phyloP scores from a whole-genome alignment of 148 eudicot genomes.

The Rhododendron williamsianum region DNA sequence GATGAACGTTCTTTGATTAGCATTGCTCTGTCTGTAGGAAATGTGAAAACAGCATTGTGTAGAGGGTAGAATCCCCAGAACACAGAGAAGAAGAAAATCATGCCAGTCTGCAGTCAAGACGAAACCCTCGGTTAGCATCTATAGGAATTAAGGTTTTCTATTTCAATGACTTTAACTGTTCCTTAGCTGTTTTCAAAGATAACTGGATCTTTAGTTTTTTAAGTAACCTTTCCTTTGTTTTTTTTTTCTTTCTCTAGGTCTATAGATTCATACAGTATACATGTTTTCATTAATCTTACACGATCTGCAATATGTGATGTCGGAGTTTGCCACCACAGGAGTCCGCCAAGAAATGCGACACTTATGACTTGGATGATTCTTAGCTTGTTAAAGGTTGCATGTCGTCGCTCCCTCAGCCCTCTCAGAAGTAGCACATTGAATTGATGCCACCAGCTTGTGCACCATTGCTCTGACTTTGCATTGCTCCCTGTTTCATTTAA shows the following conservation, averaged over 20 bases:
- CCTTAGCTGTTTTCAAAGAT: neutral
- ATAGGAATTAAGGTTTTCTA: neutral
- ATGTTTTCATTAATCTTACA: slow-evolving; percentile 35
- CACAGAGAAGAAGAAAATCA: slow-evolving; percentile 90
- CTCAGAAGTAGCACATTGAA: slow-evolving; percentile 75
- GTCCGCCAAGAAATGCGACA: slow-evolving; percentile 89
- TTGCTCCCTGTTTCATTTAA: slow-evolving; percentile 40
- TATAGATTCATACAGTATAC: neutral
- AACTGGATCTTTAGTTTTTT: neutral
- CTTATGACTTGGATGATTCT: slow-evolving; percentile 90
- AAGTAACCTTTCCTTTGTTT: neutral
- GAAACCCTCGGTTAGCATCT: slow-evolving; percentile 12
- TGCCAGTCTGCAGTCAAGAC: slow-evolving; percentile 58
- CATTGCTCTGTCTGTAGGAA: slow-evolving; percentile 85
- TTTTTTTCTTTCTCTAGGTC: neutral
- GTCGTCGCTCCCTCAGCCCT: slow-evolving; percentile 81
- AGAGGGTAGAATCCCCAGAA: slow-evolving; percentile 99
- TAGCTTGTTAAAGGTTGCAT: slow-evolving; percentile 77
- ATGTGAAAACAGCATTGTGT: slow-evolving; percentile 91
- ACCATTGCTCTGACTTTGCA: slow-evolving; percentile 67
- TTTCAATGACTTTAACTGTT: neutral
- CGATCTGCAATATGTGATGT: slow-evolving; percentile 84
- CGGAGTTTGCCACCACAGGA: slow-evolving; percentile 98
- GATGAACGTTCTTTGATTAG: slow-evolving; percentile 88
- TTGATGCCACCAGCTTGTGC: slow-evolving; percentile 94